Conservation (phyloP, 2,329 filamentous ascomycete species). For the Verticillium klebahnii region DNA sequence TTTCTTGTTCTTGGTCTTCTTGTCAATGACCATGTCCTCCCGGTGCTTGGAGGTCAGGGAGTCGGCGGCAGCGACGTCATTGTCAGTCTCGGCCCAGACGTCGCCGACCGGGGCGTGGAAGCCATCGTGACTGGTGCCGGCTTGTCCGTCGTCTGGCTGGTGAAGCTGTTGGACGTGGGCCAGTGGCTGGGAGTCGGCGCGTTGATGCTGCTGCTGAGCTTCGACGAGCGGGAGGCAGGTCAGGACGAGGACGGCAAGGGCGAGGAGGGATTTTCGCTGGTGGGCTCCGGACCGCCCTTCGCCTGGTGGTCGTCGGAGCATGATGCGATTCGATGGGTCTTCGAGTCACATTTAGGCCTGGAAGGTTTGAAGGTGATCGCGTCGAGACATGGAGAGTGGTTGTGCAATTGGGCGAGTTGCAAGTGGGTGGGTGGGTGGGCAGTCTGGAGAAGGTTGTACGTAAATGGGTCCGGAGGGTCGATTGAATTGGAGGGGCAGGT, state of each 20-base stretch:
- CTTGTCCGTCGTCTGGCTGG: slow-evolving; percentile 5
- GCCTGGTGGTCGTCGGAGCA: slow-evolving; percentile 62
- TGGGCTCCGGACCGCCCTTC: slow-evolving; percentile 45
- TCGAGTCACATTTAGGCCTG: slow-evolving; percentile 4
- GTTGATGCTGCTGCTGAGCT: slow-evolving; percentile 53
- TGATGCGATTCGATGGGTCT: slow-evolving; percentile 28
- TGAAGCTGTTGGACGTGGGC: slow-evolving; percentile 6
- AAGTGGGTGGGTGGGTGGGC: background rate
- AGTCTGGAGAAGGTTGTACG: background rate
- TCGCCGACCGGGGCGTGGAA: slow-evolving; percentile 21
- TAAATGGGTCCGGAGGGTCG: background rate
- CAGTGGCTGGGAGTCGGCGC: slow-evolving; percentile 9
- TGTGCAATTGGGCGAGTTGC: background rate
- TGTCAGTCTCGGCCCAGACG: slow-evolving; percentile 24
- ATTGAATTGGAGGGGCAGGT: background rate
- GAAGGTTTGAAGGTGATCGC: slow-evolving; percentile 1
- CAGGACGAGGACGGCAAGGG: slow-evolving; percentile 54
- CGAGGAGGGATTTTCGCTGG: slow-evolving; percentile 44
- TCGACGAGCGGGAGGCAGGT: slow-evolving; percentile 52
- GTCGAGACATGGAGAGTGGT: slow-evolving; percentile 13
- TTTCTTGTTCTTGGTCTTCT: slow-evolving; percentile 22
- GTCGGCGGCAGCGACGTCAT: slow-evolving; percentile 13
- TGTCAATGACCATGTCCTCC: background rate
- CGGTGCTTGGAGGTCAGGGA: slow-evolving; percentile 11
- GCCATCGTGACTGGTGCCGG: slow-evolving; percentile 4